Conservation (phyloP, 1,139 yeast species). For the Geotrichum europaeum region DNA sequence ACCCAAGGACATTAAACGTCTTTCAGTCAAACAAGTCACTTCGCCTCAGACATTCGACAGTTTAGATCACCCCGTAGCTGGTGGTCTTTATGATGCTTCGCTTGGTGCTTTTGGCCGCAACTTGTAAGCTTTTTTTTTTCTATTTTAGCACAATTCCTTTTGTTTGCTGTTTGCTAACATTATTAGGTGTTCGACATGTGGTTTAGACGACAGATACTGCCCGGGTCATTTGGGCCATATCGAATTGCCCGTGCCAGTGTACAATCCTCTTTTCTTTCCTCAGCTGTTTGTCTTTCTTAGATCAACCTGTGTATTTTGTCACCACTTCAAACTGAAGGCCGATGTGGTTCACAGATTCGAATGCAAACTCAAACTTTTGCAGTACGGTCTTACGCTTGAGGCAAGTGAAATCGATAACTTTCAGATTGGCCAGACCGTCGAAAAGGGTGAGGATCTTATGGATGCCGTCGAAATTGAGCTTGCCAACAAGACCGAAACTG, state of each 20-base stretch:
- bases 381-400: constrained; percentile 82
- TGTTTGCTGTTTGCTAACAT: constrained; percentile 20
- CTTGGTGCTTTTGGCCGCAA: constrained; percentile 89
- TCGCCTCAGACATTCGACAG: constrained; percentile 93
- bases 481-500: constrained; percentile 30
- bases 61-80: constrained; percentile 89
- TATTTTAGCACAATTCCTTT: neutral
- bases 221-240: constrained; percentile 99
- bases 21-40: constrained; percentile 91
- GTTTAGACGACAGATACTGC: constrained; percentile 87
- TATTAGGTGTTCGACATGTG: constrained; percentile 79
- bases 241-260: constrained; percentile 91
- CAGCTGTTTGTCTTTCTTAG: constrained; percentile 82
- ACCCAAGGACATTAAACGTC: constrained; percentile 71
- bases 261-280: constrained; percentile 88
- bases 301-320: constrained; percentile 85
- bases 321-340: constrained; percentile 64
- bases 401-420: constrained; percentile 65
- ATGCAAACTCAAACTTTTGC: constrained; percentile 75
- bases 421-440: constrained; percentile 35
- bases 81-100: constrained; percentile 90
- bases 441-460: constrained; percentile 5
- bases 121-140: constrained; percentile 34
- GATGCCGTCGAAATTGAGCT: constrained; percentile 24
- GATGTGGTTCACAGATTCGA: constrained; percentile 68